Percentiles rank a stretch among this genome's conserved stretches.
phyloP scores from a whole-genome alignment of 495 filamentous ascomycete genomes.

The Podospora pseudoanserina region DNA sequence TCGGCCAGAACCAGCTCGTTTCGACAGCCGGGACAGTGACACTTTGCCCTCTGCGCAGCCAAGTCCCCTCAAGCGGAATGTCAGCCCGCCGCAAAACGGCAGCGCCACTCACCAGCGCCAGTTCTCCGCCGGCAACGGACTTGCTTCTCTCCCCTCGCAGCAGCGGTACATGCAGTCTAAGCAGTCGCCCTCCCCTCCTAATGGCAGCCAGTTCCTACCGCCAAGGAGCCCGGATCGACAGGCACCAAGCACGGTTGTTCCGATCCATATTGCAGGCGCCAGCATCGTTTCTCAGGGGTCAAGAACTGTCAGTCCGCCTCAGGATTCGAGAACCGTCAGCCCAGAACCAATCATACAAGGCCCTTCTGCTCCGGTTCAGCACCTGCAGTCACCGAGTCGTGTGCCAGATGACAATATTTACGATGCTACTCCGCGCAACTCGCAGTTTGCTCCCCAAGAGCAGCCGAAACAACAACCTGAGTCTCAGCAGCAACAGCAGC shows the following conservation, averaged over 20 bases:
- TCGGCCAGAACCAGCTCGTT: constrained; percentile 11
- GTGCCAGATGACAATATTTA: constrained; percentile 41
- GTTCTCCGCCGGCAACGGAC: constrained; percentile 10
- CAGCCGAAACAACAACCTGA: background rate
- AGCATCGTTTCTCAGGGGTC: constrained; percentile 9
- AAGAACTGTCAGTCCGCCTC: constrained; percentile 27
- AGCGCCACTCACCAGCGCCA: constrained; percentile 7
- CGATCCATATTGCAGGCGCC: background rate
- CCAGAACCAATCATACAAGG: background rate
- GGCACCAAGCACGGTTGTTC: background rate
- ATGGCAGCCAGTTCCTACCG: constrained; percentile 8
- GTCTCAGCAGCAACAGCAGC: constrained; percentile 2
- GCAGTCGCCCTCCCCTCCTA: constrained; percentile 12
- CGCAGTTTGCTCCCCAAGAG: constrained; percentile 7
- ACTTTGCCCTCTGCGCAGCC: constrained; percentile 16
- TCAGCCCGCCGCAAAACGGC: background rate
- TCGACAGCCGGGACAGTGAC: constrained; percentile 11
- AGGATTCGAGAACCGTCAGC: constrained; percentile 11
- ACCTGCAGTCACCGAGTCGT: constrained; percentile 10
- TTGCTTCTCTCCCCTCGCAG: constrained; percentile 25
- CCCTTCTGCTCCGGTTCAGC: constrained; percentile 5
- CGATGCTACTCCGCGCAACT: constrained; percentile 41
- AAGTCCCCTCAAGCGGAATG: constrained; percentile 4
- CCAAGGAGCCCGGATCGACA: background rate
- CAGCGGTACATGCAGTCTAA: constrained; percentile 9